Evolutionary conservation across 805 yeast species (phyloP).

Genomic region (Yarrowia divulgata): DNA sequence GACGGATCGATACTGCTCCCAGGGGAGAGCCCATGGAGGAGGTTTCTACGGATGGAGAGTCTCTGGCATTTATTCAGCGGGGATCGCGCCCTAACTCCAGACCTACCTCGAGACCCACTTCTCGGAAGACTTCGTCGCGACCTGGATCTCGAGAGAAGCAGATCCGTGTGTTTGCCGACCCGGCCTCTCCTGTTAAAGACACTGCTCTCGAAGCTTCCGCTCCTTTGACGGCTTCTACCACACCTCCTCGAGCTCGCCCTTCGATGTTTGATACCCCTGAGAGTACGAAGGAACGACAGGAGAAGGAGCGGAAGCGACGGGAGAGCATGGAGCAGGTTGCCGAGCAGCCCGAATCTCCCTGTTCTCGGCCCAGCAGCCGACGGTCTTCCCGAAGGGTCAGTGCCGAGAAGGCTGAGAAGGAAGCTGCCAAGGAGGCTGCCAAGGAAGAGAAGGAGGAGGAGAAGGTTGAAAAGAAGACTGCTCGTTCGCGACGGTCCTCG

Average conservation of each 20-base stretch:
- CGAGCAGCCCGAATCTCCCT: conserved; percentile 21
- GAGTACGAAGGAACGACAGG: conserved; percentile 22
- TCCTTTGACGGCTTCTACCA: not conserved
- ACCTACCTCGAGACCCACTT: not conserved
- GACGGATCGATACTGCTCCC: not conserved
- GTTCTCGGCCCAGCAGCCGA: conserved; percentile 10
- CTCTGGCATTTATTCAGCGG: conserved; percentile 6
- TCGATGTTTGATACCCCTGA: conserved; percentile 15
- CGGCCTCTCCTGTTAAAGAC: conserved; percentile 3
- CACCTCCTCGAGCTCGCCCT: conserved; percentile 26
- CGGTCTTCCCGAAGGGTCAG: conserved; percentile 7
- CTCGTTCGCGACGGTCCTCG: not conserved
- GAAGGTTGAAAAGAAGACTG: not conserved
- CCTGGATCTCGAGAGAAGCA: conserved; percentile 30
- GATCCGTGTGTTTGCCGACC: conserved; percentile 22
- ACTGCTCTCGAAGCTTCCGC: not conserved
- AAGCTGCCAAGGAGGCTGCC: not conserved
- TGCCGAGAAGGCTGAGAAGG: not conserved
- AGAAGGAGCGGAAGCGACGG: conserved; percentile 21
- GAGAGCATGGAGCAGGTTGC: conserved; percentile 35
- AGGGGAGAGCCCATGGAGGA: conserved; percentile 22
- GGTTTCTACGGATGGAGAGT: conserved; percentile 5
- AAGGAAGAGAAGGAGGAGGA: not conserved
- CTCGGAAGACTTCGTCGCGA: not conserved
- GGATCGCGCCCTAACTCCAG: conserved; percentile 9